Evolutionary conservation across 1,139 yeast genomes (phyloP).

Genomic region (Kodamaea sp.): DNA sequence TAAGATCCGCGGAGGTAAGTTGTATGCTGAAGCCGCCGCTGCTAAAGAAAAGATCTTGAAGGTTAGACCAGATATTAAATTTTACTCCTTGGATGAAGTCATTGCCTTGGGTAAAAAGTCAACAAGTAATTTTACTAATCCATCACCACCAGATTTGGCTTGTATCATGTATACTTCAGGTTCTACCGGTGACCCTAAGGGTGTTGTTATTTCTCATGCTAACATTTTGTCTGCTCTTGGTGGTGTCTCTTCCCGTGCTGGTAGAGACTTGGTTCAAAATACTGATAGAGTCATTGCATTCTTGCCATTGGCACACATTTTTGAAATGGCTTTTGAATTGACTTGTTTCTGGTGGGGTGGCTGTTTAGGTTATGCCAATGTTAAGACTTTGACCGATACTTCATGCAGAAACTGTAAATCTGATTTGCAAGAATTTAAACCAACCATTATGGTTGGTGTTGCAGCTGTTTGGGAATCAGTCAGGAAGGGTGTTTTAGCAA

Average conservation of each 20-base stretch:
- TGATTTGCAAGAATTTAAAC: constrained; percentile 83
- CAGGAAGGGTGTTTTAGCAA: constrained; percentile 83
- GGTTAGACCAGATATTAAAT: constrained; percentile 71
- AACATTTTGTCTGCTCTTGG: constrained; percentile 81
- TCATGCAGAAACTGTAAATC: constrained; percentile 84
- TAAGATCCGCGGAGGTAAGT: constrained; percentile 58
- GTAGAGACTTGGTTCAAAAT: constrained; percentile 46
- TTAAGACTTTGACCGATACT: constrained; percentile 81
- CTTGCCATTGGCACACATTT: constrained; percentile 93
- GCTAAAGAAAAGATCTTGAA: constrained; percentile 58
- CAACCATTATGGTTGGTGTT: constrained; percentile 96
- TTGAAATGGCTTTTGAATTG: constrained; percentile 87
- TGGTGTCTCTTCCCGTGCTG: constrained; percentile 70
- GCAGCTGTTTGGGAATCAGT: constrained; percentile 98
- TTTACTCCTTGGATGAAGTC: constrained; percentile 65
- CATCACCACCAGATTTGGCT: constrained; percentile 71
- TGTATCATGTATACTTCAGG: constrained; percentile 99
- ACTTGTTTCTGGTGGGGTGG: constrained; percentile 86
- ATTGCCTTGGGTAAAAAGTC: constrained; percentile 54
- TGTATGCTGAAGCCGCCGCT: constrained; percentile 51
- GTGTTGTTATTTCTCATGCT: constrained; percentile 79
- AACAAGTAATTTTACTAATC: constrained; percentile 32
- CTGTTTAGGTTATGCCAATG: constrained; percentile 83
- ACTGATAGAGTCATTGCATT: constrained; percentile 78
- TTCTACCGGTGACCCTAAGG: constrained; percentile 96